phyloP scores from a whole-genome alignment of 495 filamentous ascomycete genomes.

The Hypomontagnella submonticulosa region DNA sequence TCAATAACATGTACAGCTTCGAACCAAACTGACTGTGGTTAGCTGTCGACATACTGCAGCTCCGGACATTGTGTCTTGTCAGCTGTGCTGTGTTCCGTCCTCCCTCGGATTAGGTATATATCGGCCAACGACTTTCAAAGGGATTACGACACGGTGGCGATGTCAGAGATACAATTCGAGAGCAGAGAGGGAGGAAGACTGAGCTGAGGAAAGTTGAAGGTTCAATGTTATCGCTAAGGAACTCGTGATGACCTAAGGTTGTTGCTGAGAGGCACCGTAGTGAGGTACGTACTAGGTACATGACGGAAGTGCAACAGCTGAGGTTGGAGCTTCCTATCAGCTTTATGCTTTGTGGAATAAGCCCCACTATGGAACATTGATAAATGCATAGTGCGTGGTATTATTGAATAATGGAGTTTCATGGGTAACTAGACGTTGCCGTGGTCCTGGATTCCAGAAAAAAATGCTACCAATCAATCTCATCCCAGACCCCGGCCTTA shows the following conservation, averaged over 20 bases:
- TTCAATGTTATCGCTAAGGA: neutral
- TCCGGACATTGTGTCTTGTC: constrained; percentile 65
- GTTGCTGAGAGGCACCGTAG: too few relatives aligned
- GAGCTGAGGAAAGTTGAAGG: constrained; percentile 4
- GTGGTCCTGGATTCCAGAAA: constrained; percentile 28
- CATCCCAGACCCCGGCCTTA: constrained; percentile 3
- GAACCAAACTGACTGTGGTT: neutral
- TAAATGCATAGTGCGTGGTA: neutral
- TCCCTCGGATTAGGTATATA: neutral
- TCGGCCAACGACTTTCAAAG: too few relatives aligned
- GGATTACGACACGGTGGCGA: too few relatives aligned
- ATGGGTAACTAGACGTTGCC: constrained; percentile 1
- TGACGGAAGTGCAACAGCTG: constrained; percentile 1
- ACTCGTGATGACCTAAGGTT: constrained; percentile 22
- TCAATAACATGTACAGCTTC: constrained; percentile 29
- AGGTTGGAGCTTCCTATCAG: too few relatives aligned
- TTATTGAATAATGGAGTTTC: constrained; percentile 9
- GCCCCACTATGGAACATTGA: too few relatives aligned
- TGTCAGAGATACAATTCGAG: neutral
- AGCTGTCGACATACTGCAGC: constrained; percentile 60
- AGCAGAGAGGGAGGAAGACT: neutral
- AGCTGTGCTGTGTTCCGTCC: neutral
- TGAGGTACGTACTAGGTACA: constrained; percentile 6
- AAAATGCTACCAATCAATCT: constrained; percentile 32
- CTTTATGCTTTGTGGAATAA: too few relatives aligned